Evolutionary conservation across 768 basidiomycete species (phyloP), one percentile per base, ranked within the genome.

Genomic region (Steccherinum ochraceum): DNA sequence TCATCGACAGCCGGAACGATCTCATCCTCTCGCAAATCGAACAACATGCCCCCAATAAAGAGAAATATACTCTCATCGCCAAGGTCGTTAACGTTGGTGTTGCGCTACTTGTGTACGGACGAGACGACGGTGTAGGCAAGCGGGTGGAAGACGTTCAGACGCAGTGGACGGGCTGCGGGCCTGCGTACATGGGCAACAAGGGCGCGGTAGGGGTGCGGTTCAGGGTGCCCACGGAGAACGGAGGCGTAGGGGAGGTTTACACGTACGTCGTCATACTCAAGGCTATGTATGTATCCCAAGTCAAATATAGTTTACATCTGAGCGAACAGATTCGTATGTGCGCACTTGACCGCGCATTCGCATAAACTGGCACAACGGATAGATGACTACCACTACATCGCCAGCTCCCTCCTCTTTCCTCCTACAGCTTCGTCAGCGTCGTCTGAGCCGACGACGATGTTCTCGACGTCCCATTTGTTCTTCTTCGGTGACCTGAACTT

Each of bases 401-500:
- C 91, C 35, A 70, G 80, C 41, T 79, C 84, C 1, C 76, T 99
- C 25, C 74, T 94, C 43, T 96, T 99, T 60, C 71, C 80, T 7
- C 73, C 88, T 5, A 51, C 74, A 2, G 65, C 72, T 27, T 64
- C 67, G 2, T 50, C 58, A 3, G 64, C 69, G 7, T 66, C 75
- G 0, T 59, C 58, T 23, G 51, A 56, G 11, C 68, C 72, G 4
- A 79, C 81, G 45, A 86, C 82, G 11, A 78, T 97, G 43, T 93
- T 89, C 70, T 74, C 82, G 41, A 87, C 93, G 0, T 90, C 91
- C 12, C 91, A 97, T 65, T 75, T 96, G 1, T 96, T 97, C 75
- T 76, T 96, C 64, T 76, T 96, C 26, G 95, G 95, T 4, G 94
- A 97, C 67, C 78, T 96, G 55, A 97, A 97, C 68, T 96, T 93